Base-by-base conservation (phyloP, 164 flowering plant species). In the Dillenia suffruticosa region DNA sequence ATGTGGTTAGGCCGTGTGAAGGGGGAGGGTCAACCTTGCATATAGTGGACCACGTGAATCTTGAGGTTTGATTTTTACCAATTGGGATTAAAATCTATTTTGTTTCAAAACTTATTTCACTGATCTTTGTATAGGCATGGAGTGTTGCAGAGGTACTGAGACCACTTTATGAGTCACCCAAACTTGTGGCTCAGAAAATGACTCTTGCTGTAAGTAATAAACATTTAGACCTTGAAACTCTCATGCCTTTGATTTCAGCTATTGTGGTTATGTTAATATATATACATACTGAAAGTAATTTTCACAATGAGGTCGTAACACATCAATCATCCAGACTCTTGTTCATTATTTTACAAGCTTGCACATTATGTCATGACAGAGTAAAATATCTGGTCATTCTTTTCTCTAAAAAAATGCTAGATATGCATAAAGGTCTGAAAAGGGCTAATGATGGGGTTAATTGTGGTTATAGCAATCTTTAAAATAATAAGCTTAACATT, bases 21-120 rank as follows among this genome's bases (percentile, higher is more conserved):
- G 95, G 90, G 16, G 88, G 92, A 52, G 91, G 95, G 49, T 86
- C 96, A 53, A 81, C 83, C 48, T 82, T 89, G 46, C 88, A 83
- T 67, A 83, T 89, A 45, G 92, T 89, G 53, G 92, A 89, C 66
- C 96, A 89, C 63, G 54, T 89, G 67, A 84, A 86, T 64, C 72
- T 86, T 43, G 87, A 86, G 83, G 92, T 84, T 70, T 15, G 40
- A 32, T 32, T 32, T 32, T 32, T 6, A 32, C 40, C 40, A 32
- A 32, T 32, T 32, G 40, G 40, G 7, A 32, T 6, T 32, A 32
- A 32, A 32, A 32, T 6, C 40, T 32, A 32, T 32, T 5, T 5
- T 32, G 40, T 32, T 4, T 32, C 7, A 32, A 32, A 32, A 32
- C 40, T 32, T 32, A 32, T 32, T 32, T 32, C 40, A 32, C 40